These are phyloP conservation scores for Taiwanofungus camphoratus DNA, from an alignment of 1,284 basidiomycete genomes.

Conservation along the genomic window DNA sequence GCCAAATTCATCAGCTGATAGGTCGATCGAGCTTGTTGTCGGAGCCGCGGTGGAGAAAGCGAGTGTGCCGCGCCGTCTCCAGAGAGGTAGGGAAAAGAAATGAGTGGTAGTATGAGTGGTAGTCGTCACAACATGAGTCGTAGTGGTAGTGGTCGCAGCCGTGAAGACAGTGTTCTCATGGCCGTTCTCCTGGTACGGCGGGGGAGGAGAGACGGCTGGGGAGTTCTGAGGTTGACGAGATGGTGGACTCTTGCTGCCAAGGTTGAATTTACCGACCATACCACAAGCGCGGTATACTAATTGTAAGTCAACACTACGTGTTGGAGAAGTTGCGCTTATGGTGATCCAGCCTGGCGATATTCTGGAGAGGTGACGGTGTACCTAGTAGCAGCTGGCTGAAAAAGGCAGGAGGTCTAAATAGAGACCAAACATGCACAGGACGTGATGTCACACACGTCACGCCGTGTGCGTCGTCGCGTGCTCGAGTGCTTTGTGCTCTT, in stretches of 20 bases:
- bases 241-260: slow-evolving; percentile 25
- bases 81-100: slow-evolving; percentile 61
- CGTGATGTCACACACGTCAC: slow-evolving; percentile 2
- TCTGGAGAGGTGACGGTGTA: not conserved
- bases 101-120: slow-evolving; percentile 46
- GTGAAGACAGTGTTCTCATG: slow-evolving; percentile 34
- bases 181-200: slow-evolving; percentile 35
- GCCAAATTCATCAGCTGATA: slow-evolving; percentile 27
- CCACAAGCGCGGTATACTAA: slow-evolving; percentile 17
- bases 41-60: slow-evolving; percentile 23
- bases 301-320: slow-evolving; percentile 8
- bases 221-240: slow-evolving; percentile 6
- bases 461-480: not conserved
- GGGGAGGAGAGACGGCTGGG: slow-evolving; percentile 27
- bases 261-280: slow-evolving; percentile 37
- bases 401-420: slow-evolving; percentile 4
- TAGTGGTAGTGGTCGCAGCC: slow-evolving; percentile 45
- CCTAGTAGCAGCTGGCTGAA: not conserved
- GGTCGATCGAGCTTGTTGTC: slow-evolving; percentile 14
- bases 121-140: slow-evolving; percentile 44
- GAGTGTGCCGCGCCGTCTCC: slow-evolving; percentile 44
- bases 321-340: slow-evolving; percentile 1
- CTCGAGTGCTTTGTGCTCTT: too few relatives aligned
- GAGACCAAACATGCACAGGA: slow-evolving; percentile 1
- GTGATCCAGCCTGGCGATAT: slow-evolving; percentile 5